These are phyloP conservation scores for Bondarzewia mesenterica DNA, from an alignment of 1,284 basidiomycete genomes.

Conservation along the genomic window DNA sequence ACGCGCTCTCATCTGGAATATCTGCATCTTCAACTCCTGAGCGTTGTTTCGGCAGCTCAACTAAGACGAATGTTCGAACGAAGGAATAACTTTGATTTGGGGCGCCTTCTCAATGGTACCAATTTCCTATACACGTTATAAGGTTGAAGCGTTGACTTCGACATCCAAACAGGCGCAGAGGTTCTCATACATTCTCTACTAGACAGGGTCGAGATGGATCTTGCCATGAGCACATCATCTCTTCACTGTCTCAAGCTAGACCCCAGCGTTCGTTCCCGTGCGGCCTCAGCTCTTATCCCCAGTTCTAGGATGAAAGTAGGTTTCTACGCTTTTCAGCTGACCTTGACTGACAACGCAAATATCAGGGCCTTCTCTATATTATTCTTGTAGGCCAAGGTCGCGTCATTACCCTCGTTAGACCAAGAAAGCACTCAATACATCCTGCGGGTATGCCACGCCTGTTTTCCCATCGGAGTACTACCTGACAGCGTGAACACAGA, in stretches of 20 bases:
- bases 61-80: slow-evolving; percentile 81
- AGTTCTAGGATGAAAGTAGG: slow-evolving; percentile 72
- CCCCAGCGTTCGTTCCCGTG: slow-evolving; percentile 54
- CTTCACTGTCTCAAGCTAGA: slow-evolving; percentile 78
- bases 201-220: slow-evolving; percentile 63
- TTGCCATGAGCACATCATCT: slow-evolving; percentile 76
- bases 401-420: slow-evolving; percentile 84
- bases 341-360: not conserved
- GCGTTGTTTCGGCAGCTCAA: slow-evolving; percentile 81
- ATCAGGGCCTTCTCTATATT: slow-evolving; percentile 84
- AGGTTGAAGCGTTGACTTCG: not conserved
- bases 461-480: not conserved
- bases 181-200: slow-evolving; percentile 70
- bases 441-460: slow-evolving; percentile 61
- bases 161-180: slow-evolving; percentile 68
- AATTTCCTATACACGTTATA: slow-evolving; percentile 3
- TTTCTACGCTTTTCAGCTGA: not conserved
- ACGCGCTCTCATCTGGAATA: slow-evolving; percentile 91
- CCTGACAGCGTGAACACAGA: slow-evolving; percentile 36
- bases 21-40: slow-evolving; percentile 87
- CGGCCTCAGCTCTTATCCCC: slow-evolving; percentile 73
- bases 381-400: slow-evolving; percentile 74
- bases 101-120: slow-evolving; percentile 75
- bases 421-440: slow-evolving; percentile 91
- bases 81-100: slow-evolving; percentile 86